A percentile compares a stretch with the other conserved stretches of the same genome.
Conservation (phyloP, 805 yeast genomes). For the Sugiyamaella floridensis region DNA sequence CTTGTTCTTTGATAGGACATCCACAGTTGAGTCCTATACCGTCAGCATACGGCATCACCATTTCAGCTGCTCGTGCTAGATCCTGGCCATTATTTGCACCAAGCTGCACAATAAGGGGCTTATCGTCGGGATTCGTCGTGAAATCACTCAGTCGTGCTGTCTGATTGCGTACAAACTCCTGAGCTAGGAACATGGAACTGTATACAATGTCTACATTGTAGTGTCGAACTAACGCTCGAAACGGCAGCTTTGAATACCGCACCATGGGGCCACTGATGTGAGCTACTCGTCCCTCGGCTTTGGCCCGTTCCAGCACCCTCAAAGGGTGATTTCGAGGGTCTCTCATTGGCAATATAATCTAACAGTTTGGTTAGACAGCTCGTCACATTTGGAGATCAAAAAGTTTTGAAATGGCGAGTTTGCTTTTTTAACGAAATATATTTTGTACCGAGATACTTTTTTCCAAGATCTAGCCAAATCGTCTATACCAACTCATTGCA, state of each 20-base stretch:
- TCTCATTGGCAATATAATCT: constrained; percentile 30
- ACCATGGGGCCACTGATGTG: constrained; percentile 93
- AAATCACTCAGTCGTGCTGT: constrained; percentile 81
- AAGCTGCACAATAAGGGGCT: constrained; percentile 77
- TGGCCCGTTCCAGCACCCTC: constrained; percentile 43
- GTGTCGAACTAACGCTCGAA: constrained; percentile 69
- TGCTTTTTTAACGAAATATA: neutral
- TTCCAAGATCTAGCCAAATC: no score
- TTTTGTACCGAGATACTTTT: neutral
- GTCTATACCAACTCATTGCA: neutral
- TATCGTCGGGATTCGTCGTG: constrained; percentile 64
- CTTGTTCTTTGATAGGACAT: constrained; percentile 93
- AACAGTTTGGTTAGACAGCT: no score
- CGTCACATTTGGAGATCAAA: no score
- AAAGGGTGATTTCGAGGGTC: constrained; percentile 47
- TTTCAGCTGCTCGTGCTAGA: constrained; percentile 70
- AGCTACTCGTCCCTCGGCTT: constrained; percentile 45
- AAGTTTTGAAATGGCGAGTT: no score
- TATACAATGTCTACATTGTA: constrained; percentile 78
- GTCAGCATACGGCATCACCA: constrained; percentile 87
- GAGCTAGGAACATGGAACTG: constrained; percentile 92
- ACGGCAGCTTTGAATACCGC: constrained; percentile 88
- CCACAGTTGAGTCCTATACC: constrained; percentile 96
- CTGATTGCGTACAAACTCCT: constrained; percentile 84
- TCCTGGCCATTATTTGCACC: constrained; percentile 85